Base-by-base conservation (phyloP, 73 alveolate genomes). In the Uronychia binucleata region DNA sequence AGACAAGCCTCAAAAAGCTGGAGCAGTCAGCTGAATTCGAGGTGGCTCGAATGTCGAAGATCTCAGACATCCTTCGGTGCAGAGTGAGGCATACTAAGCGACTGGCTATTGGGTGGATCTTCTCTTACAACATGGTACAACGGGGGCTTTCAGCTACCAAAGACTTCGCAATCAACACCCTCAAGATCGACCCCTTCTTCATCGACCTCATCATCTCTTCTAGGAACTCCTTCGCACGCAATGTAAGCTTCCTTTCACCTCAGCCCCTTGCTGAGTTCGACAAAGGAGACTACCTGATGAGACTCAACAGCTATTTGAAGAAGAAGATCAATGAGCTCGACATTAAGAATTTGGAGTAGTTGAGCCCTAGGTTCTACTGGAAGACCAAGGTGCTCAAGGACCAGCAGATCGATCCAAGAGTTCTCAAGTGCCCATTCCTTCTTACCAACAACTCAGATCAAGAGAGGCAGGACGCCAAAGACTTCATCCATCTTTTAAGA, bases 101-200 rank as follows among this genome's bases (percentile, higher is more conserved):
- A 34, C 30, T 82, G 1, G 89, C 89, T 33, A 28, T 77, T 74
- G 77, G 19, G 28, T 82, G 89, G 89, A 67, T 82, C 1, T 0
- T 74, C 60, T 14, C 79, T 28, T 67, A 82, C 74, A 28, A 67
- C 26, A 30, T 57, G 28, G 31, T 59, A 0, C n/a, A 46, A 14
- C 60, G 82, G 31, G 89, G 82, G 8, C 32, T 25, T 5, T 8
- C 29, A 26, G 59, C 67, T 27, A 76, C 30, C 27, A 30, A 76
- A 26, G 25, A 30, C 31, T 30, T 80, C 29, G 80, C 67, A 1
- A 80, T 5, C 29, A 58, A 80, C 27, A 33, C 1, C 1, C 33
- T 80, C 31, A 80, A 80, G 14, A 80, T 80, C 0, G 87, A 80
- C 74, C 79, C 87, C 14, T 28, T 5, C 8, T 57, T 57, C 58